Percentiles rank a stretch among this genome's conserved stretches.
Conservation (phyloP, 2,329 filamentous ascomycete species). For the Zarea fungicola region DNA sequence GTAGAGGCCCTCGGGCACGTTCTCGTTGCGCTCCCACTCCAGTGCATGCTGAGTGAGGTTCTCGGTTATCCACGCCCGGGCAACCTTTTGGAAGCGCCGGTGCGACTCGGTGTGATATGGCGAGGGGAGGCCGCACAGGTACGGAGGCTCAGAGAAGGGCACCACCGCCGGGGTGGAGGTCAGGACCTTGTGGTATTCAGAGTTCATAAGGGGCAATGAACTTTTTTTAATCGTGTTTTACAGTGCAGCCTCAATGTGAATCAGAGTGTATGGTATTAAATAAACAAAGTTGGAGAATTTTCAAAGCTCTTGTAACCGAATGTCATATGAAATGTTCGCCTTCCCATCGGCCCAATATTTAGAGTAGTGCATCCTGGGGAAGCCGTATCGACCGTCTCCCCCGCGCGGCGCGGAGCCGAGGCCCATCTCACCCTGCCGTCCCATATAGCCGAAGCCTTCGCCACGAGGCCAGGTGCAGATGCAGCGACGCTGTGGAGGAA, state of each 20-base stretch:
- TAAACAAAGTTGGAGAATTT: not conserved
- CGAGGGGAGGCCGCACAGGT: conserved; percentile 62
- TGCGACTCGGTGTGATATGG: conserved; percentile 67
- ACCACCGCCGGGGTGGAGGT: conserved; percentile 11
- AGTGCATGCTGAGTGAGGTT: conserved; percentile 57
- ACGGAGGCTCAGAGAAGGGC: conserved; percentile 69
- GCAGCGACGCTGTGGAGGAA: no score
- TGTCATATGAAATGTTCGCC: no score
- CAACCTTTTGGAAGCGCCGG: conserved; percentile 59
- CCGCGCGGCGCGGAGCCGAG: conserved; percentile 11
- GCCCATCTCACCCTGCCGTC: not conserved
- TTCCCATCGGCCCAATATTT: no score
- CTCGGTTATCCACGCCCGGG: conserved; percentile 60
- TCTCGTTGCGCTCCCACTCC: conserved; percentile 65
- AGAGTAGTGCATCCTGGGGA: conserved; percentile 2
- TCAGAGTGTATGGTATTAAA: no score
- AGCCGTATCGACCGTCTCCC: conserved; percentile 2
- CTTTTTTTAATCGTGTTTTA: no score
- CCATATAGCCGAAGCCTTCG: conserved; percentile 13
- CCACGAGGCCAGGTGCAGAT: no score
- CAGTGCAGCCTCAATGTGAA: no score
- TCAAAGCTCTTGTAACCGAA: conserved; percentile 1
- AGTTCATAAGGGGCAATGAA: conserved; percentile 7
- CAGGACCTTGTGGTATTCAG: conserved; percentile 10
- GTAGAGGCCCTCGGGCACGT: conserved; percentile 55